These are phyloP conservation scores for Apiospora phragmitis DNA, from an alignment of 2,329 filamentous ascomycete genomes.

Conservation along the genomic window DNA sequence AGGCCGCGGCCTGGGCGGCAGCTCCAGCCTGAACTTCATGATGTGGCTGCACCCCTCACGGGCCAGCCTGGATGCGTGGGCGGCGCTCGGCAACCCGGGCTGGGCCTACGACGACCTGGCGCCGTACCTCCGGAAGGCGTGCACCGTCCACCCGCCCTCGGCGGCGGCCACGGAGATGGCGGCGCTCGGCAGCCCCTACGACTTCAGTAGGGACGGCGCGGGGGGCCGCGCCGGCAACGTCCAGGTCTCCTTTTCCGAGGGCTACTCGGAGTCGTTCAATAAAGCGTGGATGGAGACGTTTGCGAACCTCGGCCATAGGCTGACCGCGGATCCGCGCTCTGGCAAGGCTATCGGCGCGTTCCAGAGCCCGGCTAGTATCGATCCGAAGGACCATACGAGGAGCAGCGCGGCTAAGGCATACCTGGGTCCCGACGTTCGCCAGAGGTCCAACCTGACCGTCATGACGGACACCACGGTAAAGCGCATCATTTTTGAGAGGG, in stretches of 20 bases:
- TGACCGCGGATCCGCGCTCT: conserved; percentile 33
- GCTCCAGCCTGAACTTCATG: conserved; percentile 30
- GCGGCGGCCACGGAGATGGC: not conserved
- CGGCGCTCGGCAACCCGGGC: conserved; percentile 25
- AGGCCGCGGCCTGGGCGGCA: conserved; percentile 34
- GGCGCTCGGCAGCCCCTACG: conserved; percentile 26
- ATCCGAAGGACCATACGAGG: conserved; percentile 31
- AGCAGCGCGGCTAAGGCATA: conserved; percentile 36
- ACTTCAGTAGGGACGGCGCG: conserved; percentile 26
- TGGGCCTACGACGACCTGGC: conserved; percentile 25
- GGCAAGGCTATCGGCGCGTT: conserved; percentile 34
- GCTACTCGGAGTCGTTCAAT: conserved; percentile 31
- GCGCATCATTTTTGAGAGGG: conserved; percentile 32
- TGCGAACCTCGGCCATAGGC: conserved; percentile 31
- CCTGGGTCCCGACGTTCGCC: conserved; percentile 32
- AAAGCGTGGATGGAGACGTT: conserved; percentile 41
- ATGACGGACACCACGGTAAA: conserved; percentile 34
- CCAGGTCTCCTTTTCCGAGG: conserved; percentile 38
- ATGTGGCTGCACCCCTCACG: conserved; percentile 29
- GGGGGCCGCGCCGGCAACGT: conserved; percentile 41
- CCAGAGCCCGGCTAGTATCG: conserved; percentile 33
- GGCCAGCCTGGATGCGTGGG: conserved; percentile 30
- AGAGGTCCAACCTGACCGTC: conserved; percentile 35
- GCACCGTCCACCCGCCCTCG: conserved; percentile 8
- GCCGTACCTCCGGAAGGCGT: conserved; percentile 14